Evolutionary conservation across 768 basidiomycete species (phyloP).

Genomic region (Cystofilobasidium macerans): DNA sequence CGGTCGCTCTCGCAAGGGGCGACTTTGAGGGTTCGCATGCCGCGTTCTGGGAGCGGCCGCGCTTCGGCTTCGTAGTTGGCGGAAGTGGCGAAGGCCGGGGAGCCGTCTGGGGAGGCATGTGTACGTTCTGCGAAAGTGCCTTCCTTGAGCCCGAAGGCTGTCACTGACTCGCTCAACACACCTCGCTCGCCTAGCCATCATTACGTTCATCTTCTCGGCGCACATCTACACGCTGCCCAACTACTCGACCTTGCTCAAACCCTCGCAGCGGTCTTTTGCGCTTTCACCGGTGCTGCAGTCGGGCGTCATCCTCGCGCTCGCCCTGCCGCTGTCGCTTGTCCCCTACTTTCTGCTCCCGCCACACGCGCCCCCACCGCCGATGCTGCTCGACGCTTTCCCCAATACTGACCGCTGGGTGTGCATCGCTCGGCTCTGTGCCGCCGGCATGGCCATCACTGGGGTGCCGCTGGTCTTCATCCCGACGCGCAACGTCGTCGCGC

Average conservation of each 20-base stretch:
- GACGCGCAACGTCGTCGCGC: slow-evolving; percentile 2
- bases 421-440: not conserved
- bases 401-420: slow-evolving; percentile 16
- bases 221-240: slow-evolving; percentile 23
- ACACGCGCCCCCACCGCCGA: not conserved
- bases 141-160: too few species aligned
- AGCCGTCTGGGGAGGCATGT: slow-evolving; percentile 18
- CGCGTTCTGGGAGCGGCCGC: not conserved
- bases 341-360: slow-evolving; percentile 20
- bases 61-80: slow-evolving; percentile 18
- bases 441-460: slow-evolving; percentile 6
- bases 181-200: slow-evolving; percentile 7
- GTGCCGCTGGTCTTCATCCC: slow-evolving; percentile 19
- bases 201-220: slow-evolving; percentile 11
- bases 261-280: slow-evolving; percentile 21
- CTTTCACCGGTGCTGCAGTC: slow-evolving; percentile 17
- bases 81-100: slow-evolving; percentile 9
- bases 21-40: not conserved
- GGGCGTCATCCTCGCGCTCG: slow-evolving; percentile 8
- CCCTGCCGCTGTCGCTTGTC: slow-evolving; percentile 20
- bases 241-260: slow-evolving; percentile 15
- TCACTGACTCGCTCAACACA: too few species aligned
- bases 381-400: slow-evolving; percentile 18
- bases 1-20: not conserved
- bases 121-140: not conserved